These are phyloP conservation scores for Flammula alnicola DNA, from an alignment of 1,284 basidiomycete species.

Conservation along the genomic window DNA sequence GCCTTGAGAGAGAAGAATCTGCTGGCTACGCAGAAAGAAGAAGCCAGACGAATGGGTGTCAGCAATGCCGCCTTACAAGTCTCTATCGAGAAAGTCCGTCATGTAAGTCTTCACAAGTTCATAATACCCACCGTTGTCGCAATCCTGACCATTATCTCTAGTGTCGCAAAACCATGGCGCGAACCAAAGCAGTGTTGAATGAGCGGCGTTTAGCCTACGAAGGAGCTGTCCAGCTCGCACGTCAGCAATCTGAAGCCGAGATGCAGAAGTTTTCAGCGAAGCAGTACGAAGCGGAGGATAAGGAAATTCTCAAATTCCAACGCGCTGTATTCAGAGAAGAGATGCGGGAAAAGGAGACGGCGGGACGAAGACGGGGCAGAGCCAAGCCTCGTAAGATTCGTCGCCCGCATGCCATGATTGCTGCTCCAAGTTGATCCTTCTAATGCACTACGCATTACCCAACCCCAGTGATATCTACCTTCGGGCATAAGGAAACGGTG, in stretches of 20 bases:
- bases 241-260: constrained; percentile 29
- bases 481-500: too few species aligned
- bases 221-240: constrained; percentile 55
- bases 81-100: constrained; percentile 42
- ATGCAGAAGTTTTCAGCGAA: too few species aligned
- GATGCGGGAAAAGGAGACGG: too few species aligned
- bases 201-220: constrained; percentile 89
- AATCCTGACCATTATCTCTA: constrained; percentile 35
- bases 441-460: too few species aligned
- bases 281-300: too few species aligned
- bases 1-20: constrained; percentile 87
- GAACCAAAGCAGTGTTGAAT: constrained; percentile 93
- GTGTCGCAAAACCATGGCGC: constrained; percentile 96
- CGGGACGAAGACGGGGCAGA: too few species aligned
- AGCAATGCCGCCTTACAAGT: constrained; percentile 36
- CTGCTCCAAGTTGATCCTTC: too few species aligned
- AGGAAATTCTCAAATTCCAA: too few species aligned
- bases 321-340: too few species aligned
- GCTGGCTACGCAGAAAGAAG: constrained; percentile 85
- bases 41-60: constrained; percentile 65
- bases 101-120: constrained; percentile 34
- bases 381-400: too few species aligned
- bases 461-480: too few species aligned
- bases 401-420: too few species aligned
- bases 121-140: constrained; percentile 4